Conservation (phyloP, 2,329 filamentous ascomycete genomes). For the Lachnellula arida region DNA sequence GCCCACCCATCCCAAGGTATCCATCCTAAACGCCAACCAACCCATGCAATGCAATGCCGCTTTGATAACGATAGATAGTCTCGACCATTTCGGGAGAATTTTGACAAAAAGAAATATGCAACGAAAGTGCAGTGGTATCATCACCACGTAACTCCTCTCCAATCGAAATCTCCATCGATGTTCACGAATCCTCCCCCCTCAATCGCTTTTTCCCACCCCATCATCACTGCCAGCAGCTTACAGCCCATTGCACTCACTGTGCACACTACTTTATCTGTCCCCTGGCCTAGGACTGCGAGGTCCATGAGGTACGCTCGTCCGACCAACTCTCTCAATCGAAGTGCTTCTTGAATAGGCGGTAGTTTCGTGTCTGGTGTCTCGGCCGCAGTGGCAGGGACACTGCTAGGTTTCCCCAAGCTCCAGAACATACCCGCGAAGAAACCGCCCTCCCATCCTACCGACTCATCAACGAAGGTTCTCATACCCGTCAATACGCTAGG, state of each 20-base stretch:
- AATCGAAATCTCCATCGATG: constrained; percentile 66
- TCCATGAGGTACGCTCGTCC: constrained; percentile 81
- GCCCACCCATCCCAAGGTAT: too few relatives aligned
- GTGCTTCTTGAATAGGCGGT: constrained; percentile 41
- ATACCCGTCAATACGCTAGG: constrained; percentile 40
- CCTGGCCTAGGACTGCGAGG: constrained; percentile 64
- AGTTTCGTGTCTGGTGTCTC: constrained; percentile 32
- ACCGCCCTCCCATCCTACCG: constrained; percentile 82
- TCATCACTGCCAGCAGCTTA: constrained; percentile 74
- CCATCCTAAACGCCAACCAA: too few relatives aligned
- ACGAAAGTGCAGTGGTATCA: not conserved
- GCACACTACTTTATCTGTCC: constrained; percentile 69
- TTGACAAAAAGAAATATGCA: not conserved
- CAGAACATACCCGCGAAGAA: constrained; percentile 82
- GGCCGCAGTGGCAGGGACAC: constrained; percentile 31
- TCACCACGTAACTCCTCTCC: constrained; percentile 43
- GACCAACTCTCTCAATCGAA: constrained; percentile 66
- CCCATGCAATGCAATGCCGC: too few relatives aligned
- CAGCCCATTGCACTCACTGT: constrained; percentile 70
- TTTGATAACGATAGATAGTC: too few relatives aligned
- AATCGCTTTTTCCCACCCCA: constrained; percentile 73
- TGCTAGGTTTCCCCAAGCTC: constrained; percentile 54
- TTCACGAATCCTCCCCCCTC: constrained; percentile 64
- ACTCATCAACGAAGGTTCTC: constrained; percentile 66
- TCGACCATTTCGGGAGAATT: too few relatives aligned